Percentiles rank a stretch among this genome's conserved stretches.
phyloP scores from a whole-genome alignment of 768 basidiomycete species.

The Inosperma sp. region DNA sequence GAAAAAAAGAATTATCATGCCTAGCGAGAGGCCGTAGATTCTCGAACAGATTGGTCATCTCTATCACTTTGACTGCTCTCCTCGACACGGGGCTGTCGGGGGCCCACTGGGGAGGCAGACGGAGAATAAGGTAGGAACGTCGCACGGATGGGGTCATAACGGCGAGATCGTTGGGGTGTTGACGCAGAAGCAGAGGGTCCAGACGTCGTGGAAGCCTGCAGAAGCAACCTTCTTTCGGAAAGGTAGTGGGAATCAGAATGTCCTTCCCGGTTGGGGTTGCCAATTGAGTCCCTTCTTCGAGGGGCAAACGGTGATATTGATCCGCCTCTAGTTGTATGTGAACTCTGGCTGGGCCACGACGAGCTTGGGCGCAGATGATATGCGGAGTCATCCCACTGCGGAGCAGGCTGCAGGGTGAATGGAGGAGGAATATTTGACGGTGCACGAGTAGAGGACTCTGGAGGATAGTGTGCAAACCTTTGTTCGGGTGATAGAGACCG shows the following conservation, averaged over 20 bases:
- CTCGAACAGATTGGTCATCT: conserved; percentile 10
- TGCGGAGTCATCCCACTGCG: conserved; percentile 54
- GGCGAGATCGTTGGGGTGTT: conserved; percentile 34
- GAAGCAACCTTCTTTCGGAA: conserved; percentile 20
- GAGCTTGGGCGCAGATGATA: conserved; percentile 38
- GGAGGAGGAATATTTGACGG: conserved; percentile 45
- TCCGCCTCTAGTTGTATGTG: conserved; percentile 27
- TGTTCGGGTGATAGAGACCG: conserved; percentile 35
- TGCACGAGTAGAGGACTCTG: conserved; percentile 26
- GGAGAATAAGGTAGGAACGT: conserved; percentile 35
- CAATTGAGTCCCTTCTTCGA: conserved; percentile 16
- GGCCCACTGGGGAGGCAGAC: conserved; percentile 16
- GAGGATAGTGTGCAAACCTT: conserved; percentile 33
- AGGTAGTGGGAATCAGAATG: conserved; percentile 18
- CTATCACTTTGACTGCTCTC: conserved; percentile 17
- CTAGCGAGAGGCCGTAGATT: too few species aligned
- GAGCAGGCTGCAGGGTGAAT: conserved; percentile 61
- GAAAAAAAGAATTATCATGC: too few species aligned
- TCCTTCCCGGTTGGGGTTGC: conserved; percentile 9
- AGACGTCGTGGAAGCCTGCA: conserved; percentile 17
- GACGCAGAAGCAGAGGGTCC: conserved; percentile 21
- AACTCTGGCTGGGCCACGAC: conserved; percentile 29
- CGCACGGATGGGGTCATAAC: conserved; percentile 52
- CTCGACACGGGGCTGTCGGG: conserved; percentile 18
- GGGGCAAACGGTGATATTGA: conserved; percentile 23